A percentile compares a stretch with the other conserved stretches of the same genome.
Evolutionary conservation across 2,329 filamentous ascomycete genomes (phyloP).

Genomic region (Rosellinia necatrix): DNA sequence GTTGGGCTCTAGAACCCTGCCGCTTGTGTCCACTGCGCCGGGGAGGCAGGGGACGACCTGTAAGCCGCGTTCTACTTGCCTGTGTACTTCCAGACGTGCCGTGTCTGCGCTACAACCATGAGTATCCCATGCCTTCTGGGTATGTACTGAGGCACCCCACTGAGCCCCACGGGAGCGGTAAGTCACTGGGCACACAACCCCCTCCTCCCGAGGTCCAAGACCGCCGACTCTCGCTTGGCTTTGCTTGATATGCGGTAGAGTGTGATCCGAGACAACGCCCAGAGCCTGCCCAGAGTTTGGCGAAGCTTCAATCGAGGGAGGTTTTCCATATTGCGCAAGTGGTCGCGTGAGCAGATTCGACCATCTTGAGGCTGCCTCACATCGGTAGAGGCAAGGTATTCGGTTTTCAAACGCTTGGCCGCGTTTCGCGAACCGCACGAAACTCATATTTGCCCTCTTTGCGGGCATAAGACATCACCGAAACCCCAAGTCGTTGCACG

Average conservation of each 20-base stretch:
- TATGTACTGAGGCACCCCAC: no score
- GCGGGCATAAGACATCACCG: not conserved
- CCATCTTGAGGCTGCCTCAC: not conserved
- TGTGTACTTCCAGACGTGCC: no score
- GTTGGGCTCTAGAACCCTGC: slow-evolving; percentile 3
- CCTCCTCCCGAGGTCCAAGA: not conserved
- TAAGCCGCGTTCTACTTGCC: slow-evolving; percentile 1
- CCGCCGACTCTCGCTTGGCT: slow-evolving; percentile 6
- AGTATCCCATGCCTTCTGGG: no score
- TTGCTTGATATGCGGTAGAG: not conserved
- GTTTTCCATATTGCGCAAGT: slow-evolving; percentile 32
- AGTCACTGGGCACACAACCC: not conserved
- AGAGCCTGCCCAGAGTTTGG: slow-evolving; percentile 8
- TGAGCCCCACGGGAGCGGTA: not conserved
- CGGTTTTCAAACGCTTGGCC: not conserved
- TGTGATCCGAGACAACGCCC: slow-evolving; percentile 9
- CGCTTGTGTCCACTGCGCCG: not conserved
- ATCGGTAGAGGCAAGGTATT: no score
- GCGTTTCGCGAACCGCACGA: not conserved
- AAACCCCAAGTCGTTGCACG: no score
- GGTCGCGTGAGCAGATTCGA: slow-evolving; percentile 35
- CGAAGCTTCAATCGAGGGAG: slow-evolving; percentile 3
- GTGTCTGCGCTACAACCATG: no score
- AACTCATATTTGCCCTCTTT: not conserved
- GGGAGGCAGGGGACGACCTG: not conserved